Percentiles rank a stretch among this genome's conserved stretches.
These are phyloP conservation scores for Rubia occidens DNA, from an alignment of 305 asterid species.

Conservation along the genomic window DNA sequence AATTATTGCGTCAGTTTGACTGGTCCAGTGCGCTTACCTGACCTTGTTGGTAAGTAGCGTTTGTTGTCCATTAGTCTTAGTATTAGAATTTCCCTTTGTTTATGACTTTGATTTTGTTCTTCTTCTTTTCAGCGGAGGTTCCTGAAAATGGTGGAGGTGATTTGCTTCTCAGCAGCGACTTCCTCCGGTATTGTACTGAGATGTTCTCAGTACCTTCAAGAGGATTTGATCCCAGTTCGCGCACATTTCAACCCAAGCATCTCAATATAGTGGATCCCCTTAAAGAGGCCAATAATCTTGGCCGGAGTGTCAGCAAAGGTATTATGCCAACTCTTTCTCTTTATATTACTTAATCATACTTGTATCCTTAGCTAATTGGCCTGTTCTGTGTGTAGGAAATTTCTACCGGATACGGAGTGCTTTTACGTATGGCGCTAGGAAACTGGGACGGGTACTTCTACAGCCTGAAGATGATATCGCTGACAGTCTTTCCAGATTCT, in stretches of 20 bases:
- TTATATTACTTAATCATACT: neutral
- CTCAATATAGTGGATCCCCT: constrained; percentile 82
- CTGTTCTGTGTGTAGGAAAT: constrained; percentile 41
- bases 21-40: constrained; percentile 62
- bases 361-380: neutral
- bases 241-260: constrained; percentile 51
- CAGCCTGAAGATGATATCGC: constrained; percentile 41
- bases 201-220: constrained; percentile 56
- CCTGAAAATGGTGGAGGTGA: constrained; percentile 47
- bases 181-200: constrained; percentile 41
- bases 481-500: constrained; percentile 51
- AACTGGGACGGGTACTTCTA: constrained; percentile 48
- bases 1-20: constrained; percentile 52
- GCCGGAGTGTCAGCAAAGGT: constrained; percentile 86
- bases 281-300: constrained; percentile 70
- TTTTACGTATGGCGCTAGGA: constrained; percentile 67
- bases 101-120: neutral
- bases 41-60: constrained; percentile 41
- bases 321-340: constrained; percentile 11
- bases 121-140: constrained; percentile 45
- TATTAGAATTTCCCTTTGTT: constrained; percentile 8
- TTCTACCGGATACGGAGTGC: constrained; percentile 84
- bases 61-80: constrained; percentile 9
- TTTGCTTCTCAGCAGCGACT: constrained; percentile 55
- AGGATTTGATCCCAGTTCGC: constrained; percentile 32